Base-by-base conservation (phyloP, 495 filamentous ascomycete species). In the Penicillium cataractarum region DNA sequence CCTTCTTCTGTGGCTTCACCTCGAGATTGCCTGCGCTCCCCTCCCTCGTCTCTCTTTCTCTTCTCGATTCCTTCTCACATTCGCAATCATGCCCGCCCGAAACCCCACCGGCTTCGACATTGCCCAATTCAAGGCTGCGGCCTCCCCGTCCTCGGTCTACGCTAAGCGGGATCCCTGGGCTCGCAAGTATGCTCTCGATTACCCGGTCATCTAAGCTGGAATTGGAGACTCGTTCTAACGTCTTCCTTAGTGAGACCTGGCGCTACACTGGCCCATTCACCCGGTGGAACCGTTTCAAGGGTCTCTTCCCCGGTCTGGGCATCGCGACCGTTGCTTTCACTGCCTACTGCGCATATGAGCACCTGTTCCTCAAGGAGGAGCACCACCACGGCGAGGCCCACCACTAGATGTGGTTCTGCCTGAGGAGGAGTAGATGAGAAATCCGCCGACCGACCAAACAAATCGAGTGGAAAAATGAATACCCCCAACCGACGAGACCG, bases 291-390 rank as follows among this genome's bases (percentile, higher is more conserved):
- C 91, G 95, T 24, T 96, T 97, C 82, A 90, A 86, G 77, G 80
- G 86, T 58, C 80, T 87, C 57, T 90, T 99, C 77, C 95, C 95
- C 31, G 95, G 95, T 52, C 80, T 99, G 53, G 96, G 95, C 49
- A 95, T 92, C 63, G 95, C 92, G 6, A 89, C 88, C 9, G 94
- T 94, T 49, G 93, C 93, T 12, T 99, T 99, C 76, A 87, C 89
- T 37, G 88, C 78, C 52, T 99, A 99, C 79, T 91, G 92, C 78
- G 84, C 83, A 39, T 96, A 91, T 73, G 95, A 99, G 81, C 84
- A 92, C 70, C 70, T 96, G 44, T 97, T 97, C 73, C 63, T 96
- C 59, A 86, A 90, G 70, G 88, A 93, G 44, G 87, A 91, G 55
- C 90, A 93, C 77, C 81, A 83, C 68, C 82, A 87, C 73, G 73